phyloP scores from a whole-genome alignment of 768 basidiomycete genomes.

The Termitomyces sp. region DNA sequence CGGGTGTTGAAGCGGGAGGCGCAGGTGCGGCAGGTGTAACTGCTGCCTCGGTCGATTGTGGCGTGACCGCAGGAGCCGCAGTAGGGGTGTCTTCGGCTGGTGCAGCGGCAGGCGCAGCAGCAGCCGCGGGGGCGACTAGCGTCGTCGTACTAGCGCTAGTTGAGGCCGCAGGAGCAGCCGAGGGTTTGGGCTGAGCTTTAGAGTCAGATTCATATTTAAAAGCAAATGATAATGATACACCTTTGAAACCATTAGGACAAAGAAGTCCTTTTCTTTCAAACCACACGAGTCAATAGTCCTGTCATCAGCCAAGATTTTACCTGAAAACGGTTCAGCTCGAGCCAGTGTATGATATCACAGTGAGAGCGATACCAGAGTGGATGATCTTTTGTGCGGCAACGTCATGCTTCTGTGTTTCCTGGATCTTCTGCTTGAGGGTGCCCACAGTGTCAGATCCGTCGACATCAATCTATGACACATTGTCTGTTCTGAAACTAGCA shows the following conservation, averaged over 20 bases:
- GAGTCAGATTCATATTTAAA: constrained; percentile 18
- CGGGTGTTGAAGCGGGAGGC: constrained; percentile 21
- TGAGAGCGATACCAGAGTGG: constrained; percentile 64
- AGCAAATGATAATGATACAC: constrained; percentile 32
- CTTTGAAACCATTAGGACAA: constrained; percentile 99
- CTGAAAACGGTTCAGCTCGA: constrained; percentile 30
- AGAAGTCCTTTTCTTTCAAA: constrained; percentile 98
- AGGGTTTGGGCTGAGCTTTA: constrained; percentile 17
- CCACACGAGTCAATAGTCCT: constrained; percentile 84
- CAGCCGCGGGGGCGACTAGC: constrained; percentile 19
- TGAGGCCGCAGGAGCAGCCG: constrained; percentile 28
- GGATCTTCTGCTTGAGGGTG: constrained; percentile 80
- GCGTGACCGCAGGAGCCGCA: constrained; percentile 20
- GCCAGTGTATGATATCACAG: neutral
- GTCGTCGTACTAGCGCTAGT: constrained; percentile 26
- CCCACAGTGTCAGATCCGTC: constrained; percentile 72
- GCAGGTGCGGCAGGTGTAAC: constrained; percentile 19
- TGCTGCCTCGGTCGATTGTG: constrained; percentile 18
- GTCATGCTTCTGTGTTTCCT: constrained; percentile 66
- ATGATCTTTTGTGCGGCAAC: constrained; percentile 86
- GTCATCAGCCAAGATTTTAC: constrained; percentile 85
- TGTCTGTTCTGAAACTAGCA: neutral
- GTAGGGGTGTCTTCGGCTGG: constrained; percentile 17
- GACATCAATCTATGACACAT: constrained; percentile 58
- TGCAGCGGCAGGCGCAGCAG: constrained; percentile 22